These are phyloP conservation scores for Chlorociboria aeruginascens DNA, from an alignment of 495 filamentous ascomycete species.

Conservation along the genomic window DNA sequence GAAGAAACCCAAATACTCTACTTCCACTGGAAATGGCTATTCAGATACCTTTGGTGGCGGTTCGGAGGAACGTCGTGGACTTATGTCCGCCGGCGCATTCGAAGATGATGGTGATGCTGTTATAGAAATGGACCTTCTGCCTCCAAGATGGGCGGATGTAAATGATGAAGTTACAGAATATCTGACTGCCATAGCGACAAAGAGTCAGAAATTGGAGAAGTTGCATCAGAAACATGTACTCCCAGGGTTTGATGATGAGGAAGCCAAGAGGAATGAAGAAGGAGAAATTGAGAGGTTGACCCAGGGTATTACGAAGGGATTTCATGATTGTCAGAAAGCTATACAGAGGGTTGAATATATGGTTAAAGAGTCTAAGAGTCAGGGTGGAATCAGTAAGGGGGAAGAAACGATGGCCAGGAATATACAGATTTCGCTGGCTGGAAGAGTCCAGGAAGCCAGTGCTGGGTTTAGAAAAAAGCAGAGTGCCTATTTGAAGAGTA, in stretches of 20 bases:
- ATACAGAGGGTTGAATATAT: constrained; percentile 81
- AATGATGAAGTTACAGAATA: constrained; percentile 85
- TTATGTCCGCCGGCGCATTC: constrained; percentile 67
- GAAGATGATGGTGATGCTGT: constrained; percentile 84
- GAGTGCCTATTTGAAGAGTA: constrained; percentile 90
- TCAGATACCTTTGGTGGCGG: constrained; percentile 30
- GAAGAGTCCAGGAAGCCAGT: constrained; percentile 85
- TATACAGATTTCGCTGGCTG: constrained; percentile 80
- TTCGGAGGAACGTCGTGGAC: constrained; percentile 70
- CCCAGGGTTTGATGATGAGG: constrained; percentile 93
- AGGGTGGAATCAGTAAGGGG: constrained; percentile 56
- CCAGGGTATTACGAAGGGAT: constrained; percentile 74
- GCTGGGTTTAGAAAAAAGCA: constrained; percentile 92
- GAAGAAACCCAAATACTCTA: constrained; percentile 60
- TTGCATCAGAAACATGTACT: constrained; percentile 95
- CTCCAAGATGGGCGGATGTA: constrained; percentile 90
- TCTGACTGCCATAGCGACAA: constrained; percentile 67
- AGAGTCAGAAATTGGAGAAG: constrained; percentile 75
- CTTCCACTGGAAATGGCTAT: constrained; percentile 59
- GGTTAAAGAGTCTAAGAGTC: constrained; percentile 59
- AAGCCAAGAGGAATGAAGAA: constrained; percentile 72
- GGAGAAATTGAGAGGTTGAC: constrained; percentile 82
- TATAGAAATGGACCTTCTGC: constrained; percentile 96
- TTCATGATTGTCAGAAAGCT: constrained; percentile 78
- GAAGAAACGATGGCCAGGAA: constrained; percentile 96